Conservation (phyloP, 306 rosid species). For the Oxytropis ochrocephala region DNA sequence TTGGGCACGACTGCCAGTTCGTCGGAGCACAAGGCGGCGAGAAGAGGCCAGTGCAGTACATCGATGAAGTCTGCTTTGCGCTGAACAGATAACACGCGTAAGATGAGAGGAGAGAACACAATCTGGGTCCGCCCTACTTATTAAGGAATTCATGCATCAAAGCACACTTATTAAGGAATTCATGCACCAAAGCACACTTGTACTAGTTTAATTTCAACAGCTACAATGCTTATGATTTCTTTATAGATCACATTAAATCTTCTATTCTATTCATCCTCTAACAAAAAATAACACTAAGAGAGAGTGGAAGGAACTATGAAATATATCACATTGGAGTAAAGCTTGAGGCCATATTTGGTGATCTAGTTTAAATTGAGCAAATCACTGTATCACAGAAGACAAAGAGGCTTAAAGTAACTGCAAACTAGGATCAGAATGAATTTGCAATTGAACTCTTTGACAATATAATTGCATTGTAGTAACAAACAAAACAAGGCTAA, state of each 20-base stretch:
- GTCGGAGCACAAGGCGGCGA: too few relatives aligned
- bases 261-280: not conserved
- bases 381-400: not conserved
- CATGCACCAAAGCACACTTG: too few relatives aligned
- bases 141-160: not conserved
- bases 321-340: not conserved
- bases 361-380: not conserved
- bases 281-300: not conserved
- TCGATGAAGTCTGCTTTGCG: too few relatives aligned
- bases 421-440: constrained; percentile 5
- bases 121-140: too few relatives aligned
- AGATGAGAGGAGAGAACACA: too few relatives aligned
- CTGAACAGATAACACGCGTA: too few relatives aligned
- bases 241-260: not conserved
- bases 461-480: not conserved
- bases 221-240: not conserved
- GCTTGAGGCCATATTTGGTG: not conserved
- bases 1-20: too few relatives aligned
- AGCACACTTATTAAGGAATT: too few relatives aligned
- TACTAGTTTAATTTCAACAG: not conserved
- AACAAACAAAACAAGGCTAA: too few relatives aligned
- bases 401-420: not conserved
- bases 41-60: too few relatives aligned
- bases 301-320: not conserved
- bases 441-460: not conserved